These are phyloP conservation scores for Pistacia atlantica DNA, from an alignment of 345 rosid genomes.

Conservation along the genomic window DNA sequence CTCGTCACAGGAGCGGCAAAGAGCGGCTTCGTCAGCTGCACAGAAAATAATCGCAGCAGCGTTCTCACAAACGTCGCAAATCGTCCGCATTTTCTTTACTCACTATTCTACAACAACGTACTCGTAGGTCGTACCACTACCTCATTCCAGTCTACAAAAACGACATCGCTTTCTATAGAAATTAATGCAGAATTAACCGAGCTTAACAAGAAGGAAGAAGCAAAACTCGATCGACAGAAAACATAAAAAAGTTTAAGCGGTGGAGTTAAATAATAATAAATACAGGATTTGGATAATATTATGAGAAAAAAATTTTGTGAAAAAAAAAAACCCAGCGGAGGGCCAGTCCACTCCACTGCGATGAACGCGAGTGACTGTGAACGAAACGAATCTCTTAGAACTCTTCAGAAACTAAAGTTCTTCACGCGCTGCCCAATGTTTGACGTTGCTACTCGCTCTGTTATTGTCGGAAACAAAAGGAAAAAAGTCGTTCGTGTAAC, in stretches of 20 bases:
- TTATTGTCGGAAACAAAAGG: too few species aligned
- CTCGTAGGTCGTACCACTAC: not conserved
- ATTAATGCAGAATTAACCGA: not conserved
- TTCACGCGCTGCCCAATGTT: not conserved
- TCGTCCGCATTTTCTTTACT: constrained; percentile 52
- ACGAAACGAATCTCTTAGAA: not conserved
- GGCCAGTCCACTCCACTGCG: too few species aligned
- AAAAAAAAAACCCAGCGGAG: not conserved
- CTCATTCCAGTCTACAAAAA: not conserved
- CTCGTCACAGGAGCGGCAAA: constrained; percentile 80
- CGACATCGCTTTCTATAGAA: not conserved
- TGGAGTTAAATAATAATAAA: not conserved
- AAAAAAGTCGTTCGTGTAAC: too few species aligned
- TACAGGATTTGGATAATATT: not conserved
- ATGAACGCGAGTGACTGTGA: not conserved
- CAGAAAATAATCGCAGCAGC: constrained; percentile 86
- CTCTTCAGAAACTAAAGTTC: not conserved
- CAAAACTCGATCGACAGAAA: not conserved
- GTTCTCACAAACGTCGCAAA: constrained; percentile 73
- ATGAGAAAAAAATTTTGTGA: not conserved
- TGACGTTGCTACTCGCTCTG: not conserved
- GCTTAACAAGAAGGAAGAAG: not conserved
- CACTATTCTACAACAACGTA: too few species aligned
- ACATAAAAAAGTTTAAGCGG: too few species aligned
- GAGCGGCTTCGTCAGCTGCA: constrained; percentile 91